Conservation (phyloP, 2,329 filamentous ascomycete genomes). For the Trichoderma oligosporum region DNA sequence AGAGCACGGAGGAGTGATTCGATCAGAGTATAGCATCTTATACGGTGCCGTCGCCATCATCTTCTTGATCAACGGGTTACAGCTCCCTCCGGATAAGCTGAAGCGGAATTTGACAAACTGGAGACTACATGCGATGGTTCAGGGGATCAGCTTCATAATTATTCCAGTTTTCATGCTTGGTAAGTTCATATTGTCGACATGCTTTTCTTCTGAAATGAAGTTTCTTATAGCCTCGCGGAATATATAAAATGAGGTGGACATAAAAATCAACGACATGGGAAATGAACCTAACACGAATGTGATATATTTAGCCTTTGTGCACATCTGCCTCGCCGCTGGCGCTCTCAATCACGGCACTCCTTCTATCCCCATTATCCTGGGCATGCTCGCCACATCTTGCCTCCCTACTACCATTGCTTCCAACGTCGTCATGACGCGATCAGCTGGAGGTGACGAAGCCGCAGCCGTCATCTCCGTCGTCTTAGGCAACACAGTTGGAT, state of each 20-base stretch:
- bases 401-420: slow-evolving; percentile 70
- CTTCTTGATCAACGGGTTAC: slow-evolving; percentile 68
- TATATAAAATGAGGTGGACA: neutral
- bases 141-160: slow-evolving; percentile 63
- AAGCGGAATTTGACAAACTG: slow-evolving; percentile 60
- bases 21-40: slow-evolving; percentile 57
- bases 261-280: neutral
- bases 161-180: slow-evolving; percentile 61
- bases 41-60: slow-evolving; percentile 67
- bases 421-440: slow-evolving; percentile 70
- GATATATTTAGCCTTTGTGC: slow-evolving; percentile 42
- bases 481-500: slow-evolving; percentile 64
- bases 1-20: slow-evolving; percentile 46
- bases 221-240: too few species aligned
- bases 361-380: slow-evolving; percentile 61
- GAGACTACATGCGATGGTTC: slow-evolving; percentile 64
- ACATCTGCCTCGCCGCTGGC: slow-evolving; percentile 46
- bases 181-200: slow-evolving; percentile 25
- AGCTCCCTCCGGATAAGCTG: slow-evolving; percentile 60
- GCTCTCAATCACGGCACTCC: slow-evolving; percentile 52
- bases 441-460: slow-evolving; percentile 64
- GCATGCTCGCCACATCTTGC: slow-evolving; percentile 63
- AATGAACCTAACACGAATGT: too few species aligned
- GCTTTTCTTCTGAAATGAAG: too few species aligned
- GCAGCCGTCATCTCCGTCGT: slow-evolving; percentile 65